A percentile compares a stretch with the other conserved stretches of the same genome.
phyloP scores from a whole-genome alignment of 192 early-diverging fungal species.

The Chytriomyces hyalinus region DNA sequence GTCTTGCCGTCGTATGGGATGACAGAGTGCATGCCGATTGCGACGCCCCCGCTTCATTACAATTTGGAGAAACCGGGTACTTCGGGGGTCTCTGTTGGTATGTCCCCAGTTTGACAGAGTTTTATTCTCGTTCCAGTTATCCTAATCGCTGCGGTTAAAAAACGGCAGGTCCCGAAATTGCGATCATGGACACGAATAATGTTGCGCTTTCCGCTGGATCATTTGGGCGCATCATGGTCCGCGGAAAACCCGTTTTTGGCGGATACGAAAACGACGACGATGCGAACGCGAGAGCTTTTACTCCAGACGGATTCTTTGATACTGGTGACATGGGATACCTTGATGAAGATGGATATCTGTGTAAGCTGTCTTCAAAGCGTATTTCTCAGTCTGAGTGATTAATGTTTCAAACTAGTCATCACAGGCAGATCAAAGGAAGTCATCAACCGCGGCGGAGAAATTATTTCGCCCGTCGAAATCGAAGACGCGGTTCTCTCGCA shows the following conservation, averaged over 20 bases:
- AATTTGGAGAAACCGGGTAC: slow-evolving; percentile 47
- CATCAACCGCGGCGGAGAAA: slow-evolving; percentile 91
- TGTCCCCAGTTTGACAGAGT: background rate
- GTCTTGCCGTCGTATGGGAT: slow-evolving; percentile 57
- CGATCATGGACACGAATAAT: background rate
- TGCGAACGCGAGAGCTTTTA: slow-evolving; percentile 37
- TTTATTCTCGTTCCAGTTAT: background rate
- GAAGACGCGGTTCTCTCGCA: slow-evolving; percentile 64
- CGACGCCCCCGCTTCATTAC: slow-evolving; percentile 51
- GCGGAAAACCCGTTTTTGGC: slow-evolving; percentile 47
- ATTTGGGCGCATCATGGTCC: slow-evolving; percentile 50
- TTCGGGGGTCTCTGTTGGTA: slow-evolving; percentile 39
- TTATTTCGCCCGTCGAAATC: slow-evolving; percentile 87
- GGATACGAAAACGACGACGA: slow-evolving; percentile 50
- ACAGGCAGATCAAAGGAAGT: slow-evolving; percentile 89
- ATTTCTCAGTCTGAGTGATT: background rate
- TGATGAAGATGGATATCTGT: slow-evolving; percentile 75
- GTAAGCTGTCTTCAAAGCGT: slow-evolving; percentile 27
- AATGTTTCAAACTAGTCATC: slow-evolving; percentile 35
- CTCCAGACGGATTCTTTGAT: slow-evolving; percentile 73
- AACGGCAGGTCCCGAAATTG: slow-evolving; percentile 5
- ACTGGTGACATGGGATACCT: slow-evolving; percentile 85
- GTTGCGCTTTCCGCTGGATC: slow-evolving; percentile 18
- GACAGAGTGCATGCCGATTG: slow-evolving; percentile 62
- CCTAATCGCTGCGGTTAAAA: background rate